Conservation (phyloP, 176 grass and related monocot genomes). For the Ensete glaucum region DNA sequence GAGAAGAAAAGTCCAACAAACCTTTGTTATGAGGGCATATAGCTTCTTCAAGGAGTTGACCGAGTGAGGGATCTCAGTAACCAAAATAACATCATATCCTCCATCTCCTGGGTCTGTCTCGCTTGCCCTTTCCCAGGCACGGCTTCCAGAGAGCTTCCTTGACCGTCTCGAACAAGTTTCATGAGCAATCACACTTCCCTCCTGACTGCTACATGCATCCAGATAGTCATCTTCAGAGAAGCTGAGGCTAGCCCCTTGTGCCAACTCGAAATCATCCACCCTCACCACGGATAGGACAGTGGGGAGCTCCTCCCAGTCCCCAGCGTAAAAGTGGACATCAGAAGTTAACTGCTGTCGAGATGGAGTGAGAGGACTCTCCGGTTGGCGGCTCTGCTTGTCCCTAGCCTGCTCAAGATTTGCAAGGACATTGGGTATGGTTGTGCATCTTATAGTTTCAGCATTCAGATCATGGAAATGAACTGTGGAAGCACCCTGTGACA, state of each 20-base stretch:
- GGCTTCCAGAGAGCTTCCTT: conserved; percentile 62
- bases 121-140: conserved; percentile 69
- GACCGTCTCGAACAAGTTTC: conserved; percentile 42
- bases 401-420: conserved; percentile 68
- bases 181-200: conserved; percentile 43
- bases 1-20: conserved; percentile 18
- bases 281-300: conserved; percentile 52
- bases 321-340: conserved; percentile 60
- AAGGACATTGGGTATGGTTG: conserved; percentile 70
- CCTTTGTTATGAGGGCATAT: conserved; percentile 59
- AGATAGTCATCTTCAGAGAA: conserved; percentile 68
- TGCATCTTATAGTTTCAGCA: conserved; percentile 67
- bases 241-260: conserved; percentile 29
- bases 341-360: conserved; percentile 46
- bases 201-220: conserved; percentile 53
- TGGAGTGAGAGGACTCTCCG: conserved; percentile 66
- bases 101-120: conserved; percentile 45
- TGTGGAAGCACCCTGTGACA: conserved; percentile 53
- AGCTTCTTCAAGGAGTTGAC: conserved; percentile 43
- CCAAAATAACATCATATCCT: conserved; percentile 71
- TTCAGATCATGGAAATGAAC: conserved; percentile 71
- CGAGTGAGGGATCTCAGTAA: conserved; percentile 52
- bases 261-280: conserved; percentile 35
- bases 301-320: conserved; percentile 67
- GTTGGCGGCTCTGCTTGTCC: conserved; percentile 43